These are phyloP conservation scores for Hygrocybe punicea DNA, from an alignment of 768 basidiomycete genomes.

Conservation along the genomic window DNA sequence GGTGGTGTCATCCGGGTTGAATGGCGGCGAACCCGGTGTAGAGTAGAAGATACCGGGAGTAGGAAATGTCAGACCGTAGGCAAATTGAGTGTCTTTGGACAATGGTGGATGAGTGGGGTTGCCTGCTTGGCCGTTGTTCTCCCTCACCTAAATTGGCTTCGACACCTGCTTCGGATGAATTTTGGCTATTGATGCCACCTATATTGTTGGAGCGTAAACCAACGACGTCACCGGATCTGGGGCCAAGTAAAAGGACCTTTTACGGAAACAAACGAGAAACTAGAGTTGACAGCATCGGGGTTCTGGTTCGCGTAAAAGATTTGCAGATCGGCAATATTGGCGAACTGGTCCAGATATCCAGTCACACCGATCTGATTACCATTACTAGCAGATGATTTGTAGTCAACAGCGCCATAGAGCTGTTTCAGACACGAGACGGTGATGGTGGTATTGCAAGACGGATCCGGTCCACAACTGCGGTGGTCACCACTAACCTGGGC, in stretches of 20 bases:
- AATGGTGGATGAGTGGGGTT: neutral
- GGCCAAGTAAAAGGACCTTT: constrained; percentile 41
- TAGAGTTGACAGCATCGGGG: constrained; percentile 47
- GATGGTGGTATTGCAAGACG: constrained; percentile 48
- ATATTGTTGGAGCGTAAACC: constrained; percentile 9
- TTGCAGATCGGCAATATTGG: constrained; percentile 52
- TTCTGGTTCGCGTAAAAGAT: constrained; percentile 48
- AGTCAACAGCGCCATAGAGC: constrained; percentile 52
- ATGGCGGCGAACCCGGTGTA: constrained; percentile 61
- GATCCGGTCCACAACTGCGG: constrained; percentile 39
- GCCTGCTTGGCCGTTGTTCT: neutral
- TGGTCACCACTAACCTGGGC: constrained; percentile 2
- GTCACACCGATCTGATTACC: constrained; percentile 54
- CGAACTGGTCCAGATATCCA: constrained; percentile 51
- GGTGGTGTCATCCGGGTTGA: constrained; percentile 44
- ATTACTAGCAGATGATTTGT: constrained; percentile 40
- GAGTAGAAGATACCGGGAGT: constrained; percentile 58
- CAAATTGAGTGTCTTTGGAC: constrained; percentile 51
- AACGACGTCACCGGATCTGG: constrained; percentile 7
- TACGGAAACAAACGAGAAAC: constrained; percentile 53
- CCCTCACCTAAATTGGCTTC: constrained; percentile 58
- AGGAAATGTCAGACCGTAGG: constrained; percentile 60
- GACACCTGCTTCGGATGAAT: constrained; percentile 44
- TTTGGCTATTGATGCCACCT: constrained; percentile 66
- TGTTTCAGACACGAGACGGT: constrained; percentile 53